Percentiles rank a stretch among this genome's conserved stretches.
phyloP scores from a whole-genome alignment of 1,139 yeast species.

The Debaryomyces nepalensis region DNA sequence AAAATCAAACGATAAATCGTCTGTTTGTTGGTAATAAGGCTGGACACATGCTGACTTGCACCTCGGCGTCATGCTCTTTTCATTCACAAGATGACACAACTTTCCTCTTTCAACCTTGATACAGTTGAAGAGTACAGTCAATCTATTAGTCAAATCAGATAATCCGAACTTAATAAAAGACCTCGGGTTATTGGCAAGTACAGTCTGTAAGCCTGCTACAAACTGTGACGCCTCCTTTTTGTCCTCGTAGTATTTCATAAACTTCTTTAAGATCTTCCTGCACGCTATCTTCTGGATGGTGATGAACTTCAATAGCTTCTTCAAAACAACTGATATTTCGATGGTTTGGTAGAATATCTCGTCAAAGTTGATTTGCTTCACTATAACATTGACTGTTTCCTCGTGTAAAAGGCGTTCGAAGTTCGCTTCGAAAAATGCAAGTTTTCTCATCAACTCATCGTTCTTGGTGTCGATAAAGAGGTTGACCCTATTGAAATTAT shows the following conservation, averaged over 20 bases:
- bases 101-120: slow-evolving; percentile 23
- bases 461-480: slow-evolving; percentile 68
- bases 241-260: slow-evolving; percentile 60
- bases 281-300: slow-evolving; percentile 82
- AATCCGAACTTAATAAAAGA: slow-evolving; percentile 72
- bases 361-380: slow-evolving; percentile 27
- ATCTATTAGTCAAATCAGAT: slow-evolving; percentile 64
- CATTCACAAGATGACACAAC: neutral
- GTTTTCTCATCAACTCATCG: slow-evolving; percentile 56
- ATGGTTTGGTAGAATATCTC: slow-evolving; percentile 43
- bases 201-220: slow-evolving; percentile 40
- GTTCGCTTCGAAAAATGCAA: slow-evolving; percentile 27
- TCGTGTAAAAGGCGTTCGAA: slow-evolving; percentile 19
- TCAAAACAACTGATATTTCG: slow-evolving; percentile 62
- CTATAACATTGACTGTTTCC: slow-evolving; percentile 16
- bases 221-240: slow-evolving; percentile 42
- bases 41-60: neutral
- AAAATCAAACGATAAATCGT: slow-evolving; percentile 36
- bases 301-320: slow-evolving; percentile 73
- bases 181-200: slow-evolving; percentile 41
- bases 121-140: slow-evolving; percentile 45
- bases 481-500: slow-evolving; percentile 57
- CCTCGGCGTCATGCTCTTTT: neutral
- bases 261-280: slow-evolving; percentile 80
- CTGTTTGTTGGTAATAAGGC: slow-evolving; percentile 9